Evolutionary conservation across 805 yeast species (phyloP), one percentile per base, ranked within the genome.

Genomic region (Hanseniaspora clermontiae): DNA sequence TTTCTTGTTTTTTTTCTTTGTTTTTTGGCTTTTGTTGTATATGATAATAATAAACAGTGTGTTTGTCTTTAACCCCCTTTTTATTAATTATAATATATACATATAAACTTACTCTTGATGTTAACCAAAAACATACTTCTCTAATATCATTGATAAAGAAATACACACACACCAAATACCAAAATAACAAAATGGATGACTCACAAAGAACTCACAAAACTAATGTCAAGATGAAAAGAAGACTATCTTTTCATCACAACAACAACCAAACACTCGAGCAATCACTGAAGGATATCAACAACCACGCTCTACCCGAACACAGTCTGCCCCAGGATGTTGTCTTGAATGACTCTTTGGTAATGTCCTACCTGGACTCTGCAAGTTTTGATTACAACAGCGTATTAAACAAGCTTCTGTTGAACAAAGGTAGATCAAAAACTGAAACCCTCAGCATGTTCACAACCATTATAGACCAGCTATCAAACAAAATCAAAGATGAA

Each of bases 201-300:
- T 46, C 50, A 7, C 38, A 53, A 20, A 53, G 57, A 53, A 53
- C 57, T 17, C 57, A 53, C 17, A 53, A 53, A 29, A 53, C 57
- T 24, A 53, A 53, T 19, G 43, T 53, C 11, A 53, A 53, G 46
- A 53, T 53, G 57, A 53, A 46, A 53, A 53, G 57, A 53, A 53
- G 57, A 39, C 27, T 53, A 19, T 53, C 57, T 39, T 53, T 53
- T 46, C 57, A 53, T 53, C 57, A 53, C 19, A 45, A 34, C 38
- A 52, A 32, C 38, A 43, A 20, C 24, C 40, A 46, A 37, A 53
- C 57, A 5, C 17, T 53, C 9, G 57, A 53, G n/a, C 34, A 53
- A 20, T 39, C 46, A 11, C 32, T 53, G 5, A 45, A 53, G 17
- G 49, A 38, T 10, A 36, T 43, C 15, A n/a, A 17, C 17, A 40